phyloP scores from a whole-genome alignment of 2,329 filamentous ascomycete species.

The Epichloe bromicola region DNA sequence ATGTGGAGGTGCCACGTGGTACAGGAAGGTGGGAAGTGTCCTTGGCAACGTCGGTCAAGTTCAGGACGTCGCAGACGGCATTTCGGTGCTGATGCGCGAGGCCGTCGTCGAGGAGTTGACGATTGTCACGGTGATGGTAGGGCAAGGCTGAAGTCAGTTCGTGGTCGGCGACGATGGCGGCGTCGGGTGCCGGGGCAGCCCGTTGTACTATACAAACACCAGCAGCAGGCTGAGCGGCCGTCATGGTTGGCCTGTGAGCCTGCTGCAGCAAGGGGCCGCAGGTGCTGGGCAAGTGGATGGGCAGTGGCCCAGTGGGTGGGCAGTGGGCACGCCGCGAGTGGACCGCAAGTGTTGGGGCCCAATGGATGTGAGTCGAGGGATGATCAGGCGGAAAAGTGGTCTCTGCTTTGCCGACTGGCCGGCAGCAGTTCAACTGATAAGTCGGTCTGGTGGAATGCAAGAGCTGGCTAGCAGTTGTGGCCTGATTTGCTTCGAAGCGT shows the following conservation, averaged over 20 bases:
- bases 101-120: background rate
- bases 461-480: background rate
- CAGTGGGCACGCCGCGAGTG: background rate
- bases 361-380: background rate
- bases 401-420: background rate
- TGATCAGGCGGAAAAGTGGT: background rate
- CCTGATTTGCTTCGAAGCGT: background rate
- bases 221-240: background rate
- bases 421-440: background rate
- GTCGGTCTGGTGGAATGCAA: background rate
- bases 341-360: background rate
- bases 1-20: constrained; percentile 16
- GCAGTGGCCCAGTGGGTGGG: background rate
- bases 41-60: constrained; percentile 17
- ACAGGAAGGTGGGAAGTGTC: constrained; percentile 15
- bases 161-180: background rate
- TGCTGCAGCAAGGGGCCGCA: background rate
- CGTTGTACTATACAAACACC: background rate
- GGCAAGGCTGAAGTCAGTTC: background rate
- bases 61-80: constrained; percentile 14
- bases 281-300: background rate
- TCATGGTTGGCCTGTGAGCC: constrained; percentile 2
- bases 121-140: background rate
- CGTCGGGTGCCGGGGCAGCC: background rate
- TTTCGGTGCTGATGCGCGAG: background rate